Evolutionary conservation across 257 asterid species (phyloP).

Genomic region (Ophiorrhiza pumila): DNA sequence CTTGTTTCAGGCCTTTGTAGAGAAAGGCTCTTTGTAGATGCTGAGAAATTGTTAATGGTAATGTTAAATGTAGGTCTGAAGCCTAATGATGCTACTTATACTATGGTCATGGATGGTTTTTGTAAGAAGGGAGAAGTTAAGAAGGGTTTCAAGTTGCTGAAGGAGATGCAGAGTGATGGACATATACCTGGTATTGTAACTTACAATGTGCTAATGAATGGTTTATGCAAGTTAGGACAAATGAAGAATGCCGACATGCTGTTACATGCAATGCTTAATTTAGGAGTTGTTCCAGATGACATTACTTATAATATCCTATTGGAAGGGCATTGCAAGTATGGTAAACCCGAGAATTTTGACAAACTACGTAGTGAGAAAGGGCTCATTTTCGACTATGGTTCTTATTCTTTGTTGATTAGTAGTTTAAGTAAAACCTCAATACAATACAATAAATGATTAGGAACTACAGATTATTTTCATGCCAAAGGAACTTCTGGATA

Average conservation of each 20-base stretch:
- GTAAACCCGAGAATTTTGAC: slow-evolving; percentile 42
- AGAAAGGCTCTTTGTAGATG: slow-evolving; percentile 49
- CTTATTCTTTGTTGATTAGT: slow-evolving; percentile 54
- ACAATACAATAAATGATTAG: slow-evolving; percentile 24
- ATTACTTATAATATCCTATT: slow-evolving; percentile 72
- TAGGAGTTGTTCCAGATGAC: slow-evolving; percentile 77
- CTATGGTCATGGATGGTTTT: slow-evolving; percentile 67
- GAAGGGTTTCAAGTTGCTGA: slow-evolving; percentile 57
- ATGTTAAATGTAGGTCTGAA: slow-evolving; percentile 52
- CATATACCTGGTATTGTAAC: slow-evolving; percentile 53
- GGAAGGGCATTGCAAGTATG: slow-evolving; percentile 65
- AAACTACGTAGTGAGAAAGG: slow-evolving; percentile 67
- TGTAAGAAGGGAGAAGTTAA: slow-evolving; percentile 75
- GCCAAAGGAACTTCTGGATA: neutral
- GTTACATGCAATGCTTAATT: slow-evolving; percentile 71
- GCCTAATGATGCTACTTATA: slow-evolving; percentile 57
- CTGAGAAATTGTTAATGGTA: slow-evolving; percentile 56
- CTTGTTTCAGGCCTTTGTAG: slow-evolving; percentile 70
- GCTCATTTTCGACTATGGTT: slow-evolving; percentile 71
- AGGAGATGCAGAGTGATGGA: slow-evolving; percentile 76
- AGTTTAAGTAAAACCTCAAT: slow-evolving; percentile 48
- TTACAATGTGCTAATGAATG: slow-evolving; percentile 77
- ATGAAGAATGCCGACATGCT: slow-evolving; percentile 80
- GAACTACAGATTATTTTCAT: neutral
- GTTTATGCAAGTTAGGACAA: slow-evolving; percentile 82